phyloP scores from a whole-genome alignment of 1,139 yeast species.

The Candida sp. region DNA sequence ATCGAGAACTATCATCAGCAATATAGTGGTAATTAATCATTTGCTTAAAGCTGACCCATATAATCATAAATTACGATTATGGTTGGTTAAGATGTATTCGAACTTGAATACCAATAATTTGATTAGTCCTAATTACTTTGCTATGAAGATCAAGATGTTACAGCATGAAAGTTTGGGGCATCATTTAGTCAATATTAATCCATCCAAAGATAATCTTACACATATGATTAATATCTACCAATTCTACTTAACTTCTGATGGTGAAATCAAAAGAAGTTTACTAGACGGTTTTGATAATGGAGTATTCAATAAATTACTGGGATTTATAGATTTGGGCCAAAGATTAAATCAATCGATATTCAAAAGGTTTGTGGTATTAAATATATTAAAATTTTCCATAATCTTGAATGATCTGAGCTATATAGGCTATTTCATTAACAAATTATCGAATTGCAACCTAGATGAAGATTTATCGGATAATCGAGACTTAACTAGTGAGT shows the following conservation, averaged over 20 bases:
- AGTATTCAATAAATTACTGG: constrained; percentile 58
- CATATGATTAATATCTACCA: constrained; percentile 28
- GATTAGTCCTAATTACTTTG: constrained; percentile 49
- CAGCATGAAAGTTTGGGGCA: constrained; percentile 78
- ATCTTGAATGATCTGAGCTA: constrained; percentile 33
- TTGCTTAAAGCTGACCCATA: constrained; percentile 50
- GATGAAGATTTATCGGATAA: constrained; percentile 32
- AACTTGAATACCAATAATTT: constrained; percentile 52
- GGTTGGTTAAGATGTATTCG: constrained; percentile 68
- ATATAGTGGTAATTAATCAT: constrained; percentile 45
- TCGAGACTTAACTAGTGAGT: constrained; percentile 44
- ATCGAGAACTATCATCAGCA: constrained; percentile 16
- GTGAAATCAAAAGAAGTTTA: constrained; percentile 48
- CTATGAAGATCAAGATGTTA: constrained; percentile 65
- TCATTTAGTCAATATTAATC: constrained; percentile 48
- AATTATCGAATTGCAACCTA: constrained; percentile 9
- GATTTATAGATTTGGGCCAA: constrained; percentile 52
- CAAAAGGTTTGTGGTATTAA: constrained; percentile 28
- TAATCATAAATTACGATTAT: constrained; percentile 64
- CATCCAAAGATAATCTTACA: constrained; percentile 23
- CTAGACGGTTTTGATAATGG: constrained; percentile 50
- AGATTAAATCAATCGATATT: constrained; percentile 38
- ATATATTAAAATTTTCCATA: constrained; percentile 33
- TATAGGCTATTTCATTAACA: constrained; percentile 20
- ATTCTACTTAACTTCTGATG: constrained; percentile 50